Conservation (phyloP, 2,329 filamentous ascomycete genomes). For the Lecanicillium sp. region DNA sequence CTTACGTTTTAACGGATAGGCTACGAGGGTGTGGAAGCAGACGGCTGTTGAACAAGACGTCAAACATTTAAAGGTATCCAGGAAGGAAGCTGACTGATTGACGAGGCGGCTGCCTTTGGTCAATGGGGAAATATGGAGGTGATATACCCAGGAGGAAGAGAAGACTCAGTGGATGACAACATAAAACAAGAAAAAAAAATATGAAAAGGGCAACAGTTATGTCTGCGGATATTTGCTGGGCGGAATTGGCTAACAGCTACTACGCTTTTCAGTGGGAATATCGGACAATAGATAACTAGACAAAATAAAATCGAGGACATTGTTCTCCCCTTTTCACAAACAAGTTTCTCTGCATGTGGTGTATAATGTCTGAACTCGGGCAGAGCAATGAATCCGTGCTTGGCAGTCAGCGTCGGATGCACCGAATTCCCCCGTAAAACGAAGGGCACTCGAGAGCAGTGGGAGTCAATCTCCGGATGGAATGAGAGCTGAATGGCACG, state of each 20-base stretch:
- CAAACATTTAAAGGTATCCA: slow-evolving; percentile 5
- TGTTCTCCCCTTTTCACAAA: slow-evolving; percentile 2
- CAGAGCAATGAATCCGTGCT: background rate
- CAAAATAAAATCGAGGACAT: slow-evolving; percentile 6
- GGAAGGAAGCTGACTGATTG: background rate
- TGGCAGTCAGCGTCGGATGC: background rate
- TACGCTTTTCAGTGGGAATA: slow-evolving; percentile 5
- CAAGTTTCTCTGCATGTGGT: background rate
- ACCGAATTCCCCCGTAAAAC: background rate
- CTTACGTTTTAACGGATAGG: slow-evolving; percentile 28
- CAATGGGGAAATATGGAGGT: slow-evolving; percentile 13
- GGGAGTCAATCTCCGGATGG: slow-evolving; percentile 21
- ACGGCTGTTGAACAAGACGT: slow-evolving; percentile 16
- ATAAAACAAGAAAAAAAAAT: slow-evolving; percentile 22
- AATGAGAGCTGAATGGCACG: slow-evolving; percentile 25
- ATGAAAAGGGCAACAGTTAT: slow-evolving; percentile 16
- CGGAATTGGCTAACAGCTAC: no score
- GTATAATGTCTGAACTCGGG: background rate
- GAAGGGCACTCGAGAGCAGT: background rate
- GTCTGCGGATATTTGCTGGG: background rate
- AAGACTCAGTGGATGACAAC: slow-evolving; percentile 17
- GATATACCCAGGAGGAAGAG: slow-evolving; percentile 17
- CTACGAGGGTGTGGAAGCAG: slow-evolving; percentile 23
- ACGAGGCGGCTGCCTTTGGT: slow-evolving; percentile 3
- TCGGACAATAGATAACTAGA: slow-evolving; percentile 7